Conservation (phyloP, 805 yeast genomes). For the Danielia reshetovae region DNA sequence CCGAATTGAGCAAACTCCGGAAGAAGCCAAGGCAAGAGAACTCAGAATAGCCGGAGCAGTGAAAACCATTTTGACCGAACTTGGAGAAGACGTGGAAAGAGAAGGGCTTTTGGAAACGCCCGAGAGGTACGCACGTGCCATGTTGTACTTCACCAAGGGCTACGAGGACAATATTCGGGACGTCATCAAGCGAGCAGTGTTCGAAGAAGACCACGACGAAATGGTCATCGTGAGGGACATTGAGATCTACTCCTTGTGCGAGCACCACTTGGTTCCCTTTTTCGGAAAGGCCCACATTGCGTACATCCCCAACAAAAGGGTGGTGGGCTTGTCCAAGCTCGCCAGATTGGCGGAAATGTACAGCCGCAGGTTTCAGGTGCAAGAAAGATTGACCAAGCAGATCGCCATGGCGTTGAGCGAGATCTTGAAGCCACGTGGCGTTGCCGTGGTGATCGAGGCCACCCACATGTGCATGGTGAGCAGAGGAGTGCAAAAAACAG, state of each 20-base stretch:
- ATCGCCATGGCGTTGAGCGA: constrained; percentile 94
- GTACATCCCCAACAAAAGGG: constrained; percentile 93
- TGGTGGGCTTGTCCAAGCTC: constrained; percentile 85
- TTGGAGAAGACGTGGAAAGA: constrained; percentile 87
- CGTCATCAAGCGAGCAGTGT: constrained; percentile 91
- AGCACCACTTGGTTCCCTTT: constrained; percentile 97
- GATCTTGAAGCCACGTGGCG: constrained; percentile 90
- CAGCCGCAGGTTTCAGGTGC: constrained; percentile 94
- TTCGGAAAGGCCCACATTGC: constrained; percentile 97
- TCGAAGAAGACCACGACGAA: constrained; percentile 97
- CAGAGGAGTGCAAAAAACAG: constrained; percentile 94
- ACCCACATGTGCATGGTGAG: constrained; percentile 99
- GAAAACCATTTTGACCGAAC: constrained; percentile 65
- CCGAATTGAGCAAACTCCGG: constrained; percentile 66
- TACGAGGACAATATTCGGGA: constrained; percentile 91
- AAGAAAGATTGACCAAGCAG: constrained; percentile 93
- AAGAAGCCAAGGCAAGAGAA: constrained; percentile 64
- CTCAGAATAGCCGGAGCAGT: constrained; percentile 82
- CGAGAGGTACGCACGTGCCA: constrained; percentile 92
- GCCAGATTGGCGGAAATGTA: constrained; percentile 98
- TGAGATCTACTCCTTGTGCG: constrained; percentile 88
- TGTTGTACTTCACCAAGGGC: constrained; percentile 93
- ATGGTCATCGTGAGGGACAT: constrained; percentile 98
- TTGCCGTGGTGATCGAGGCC: constrained; percentile 97
- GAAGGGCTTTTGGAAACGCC: constrained; percentile 95